phyloP scores from a whole-genome alignment of 345 rosid genomes.

The Heritiera littoralis region DNA sequence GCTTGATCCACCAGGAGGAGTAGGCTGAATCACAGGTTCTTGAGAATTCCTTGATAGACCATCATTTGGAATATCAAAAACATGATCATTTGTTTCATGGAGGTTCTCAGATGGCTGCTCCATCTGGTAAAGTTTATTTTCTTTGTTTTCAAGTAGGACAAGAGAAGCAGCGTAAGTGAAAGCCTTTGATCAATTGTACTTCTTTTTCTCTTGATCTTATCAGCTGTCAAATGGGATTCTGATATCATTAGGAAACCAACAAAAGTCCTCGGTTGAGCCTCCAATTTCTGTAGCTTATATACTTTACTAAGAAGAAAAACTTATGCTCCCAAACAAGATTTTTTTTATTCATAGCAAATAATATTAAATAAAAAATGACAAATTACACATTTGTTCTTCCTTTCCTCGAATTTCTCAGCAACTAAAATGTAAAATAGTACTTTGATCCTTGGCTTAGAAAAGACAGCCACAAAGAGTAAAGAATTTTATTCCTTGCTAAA shows the following conservation, averaged over 20 bases:
- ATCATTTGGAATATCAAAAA: conserved; percentile 15
- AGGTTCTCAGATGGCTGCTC: conserved; percentile 8
- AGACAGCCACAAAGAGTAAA: not conserved
- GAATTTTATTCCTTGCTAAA: not conserved
- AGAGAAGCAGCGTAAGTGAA: conserved; percentile 6
- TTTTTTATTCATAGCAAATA: not conserved
- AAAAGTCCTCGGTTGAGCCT: conserved; percentile 11
- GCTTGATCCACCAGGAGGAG: conserved; percentile 3
- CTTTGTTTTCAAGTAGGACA: not conserved
- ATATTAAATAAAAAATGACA: not conserved
- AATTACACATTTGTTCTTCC: not conserved
- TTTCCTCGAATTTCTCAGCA: conserved; percentile 15
- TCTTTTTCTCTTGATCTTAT: not conserved
- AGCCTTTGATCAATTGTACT: conserved; percentile 7
- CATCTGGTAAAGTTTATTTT: conserved; percentile 2
- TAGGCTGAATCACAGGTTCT: conserved; percentile 6
- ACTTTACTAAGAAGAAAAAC: not conserved
- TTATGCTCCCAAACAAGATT: not conserved
- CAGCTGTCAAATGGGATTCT: not conserved
- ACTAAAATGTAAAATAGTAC: not conserved
- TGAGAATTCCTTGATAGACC: conserved; percentile 9
- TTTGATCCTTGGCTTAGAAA: not conserved
- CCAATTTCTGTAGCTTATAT: conserved; percentile 3
- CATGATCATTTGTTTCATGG: conserved; percentile 18
- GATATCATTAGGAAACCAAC: conserved; percentile 13